phyloP scores from a whole-genome alignment of 2,329 filamentous ascomycete species.

The Curvularia sp. region DNA sequence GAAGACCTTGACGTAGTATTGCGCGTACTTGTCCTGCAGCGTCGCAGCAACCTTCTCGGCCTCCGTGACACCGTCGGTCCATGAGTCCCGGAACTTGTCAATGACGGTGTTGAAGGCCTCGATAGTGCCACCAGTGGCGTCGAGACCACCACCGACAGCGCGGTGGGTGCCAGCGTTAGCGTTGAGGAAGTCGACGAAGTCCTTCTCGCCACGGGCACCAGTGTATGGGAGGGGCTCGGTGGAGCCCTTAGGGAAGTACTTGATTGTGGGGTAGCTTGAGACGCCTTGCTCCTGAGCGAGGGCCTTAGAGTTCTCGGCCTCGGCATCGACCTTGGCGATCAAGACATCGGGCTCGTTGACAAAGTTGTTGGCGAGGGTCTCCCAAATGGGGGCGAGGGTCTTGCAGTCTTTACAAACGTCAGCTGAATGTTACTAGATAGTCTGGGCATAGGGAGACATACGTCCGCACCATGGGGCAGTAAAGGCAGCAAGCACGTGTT shows the following conservation, averaged over 20 bases:
- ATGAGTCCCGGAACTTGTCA: slow-evolving; percentile 71
- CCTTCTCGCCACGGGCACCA: slow-evolving; percentile 77
- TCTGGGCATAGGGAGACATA: slow-evolving; percentile 62
- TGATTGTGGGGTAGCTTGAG: slow-evolving; percentile 92
- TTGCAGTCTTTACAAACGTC: slow-evolving; percentile 80
- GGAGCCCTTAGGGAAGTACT: slow-evolving; percentile 91
- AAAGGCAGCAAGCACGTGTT: slow-evolving; percentile 93
- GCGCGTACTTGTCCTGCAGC: slow-evolving; percentile 80
- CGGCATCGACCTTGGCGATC: slow-evolving; percentile 94
- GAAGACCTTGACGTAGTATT: slow-evolving; percentile 93
- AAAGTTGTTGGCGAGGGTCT: slow-evolving; percentile 84
- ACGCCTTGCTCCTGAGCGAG: slow-evolving; percentile 79
- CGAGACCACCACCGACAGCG: slow-evolving; percentile 78
- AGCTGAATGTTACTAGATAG: slow-evolving; percentile 8
- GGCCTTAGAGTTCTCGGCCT: slow-evolving; percentile 83
- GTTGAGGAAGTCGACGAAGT: slow-evolving; percentile 84
- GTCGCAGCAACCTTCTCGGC: slow-evolving; percentile 73
- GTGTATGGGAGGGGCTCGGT: slow-evolving; percentile 74
- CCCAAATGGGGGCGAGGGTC: slow-evolving; percentile 87
- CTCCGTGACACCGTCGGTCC: slow-evolving; percentile 69
- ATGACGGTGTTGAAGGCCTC: slow-evolving; percentile 79
- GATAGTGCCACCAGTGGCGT: slow-evolving; percentile 81
- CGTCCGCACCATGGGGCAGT: slow-evolving; percentile 98
- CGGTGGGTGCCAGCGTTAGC: slow-evolving; percentile 88
- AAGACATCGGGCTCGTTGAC: slow-evolving; percentile 77